phyloP scores from a whole-genome alignment of 2,329 filamentous ascomycete species.

The Aspergillus caelatus region DNA sequence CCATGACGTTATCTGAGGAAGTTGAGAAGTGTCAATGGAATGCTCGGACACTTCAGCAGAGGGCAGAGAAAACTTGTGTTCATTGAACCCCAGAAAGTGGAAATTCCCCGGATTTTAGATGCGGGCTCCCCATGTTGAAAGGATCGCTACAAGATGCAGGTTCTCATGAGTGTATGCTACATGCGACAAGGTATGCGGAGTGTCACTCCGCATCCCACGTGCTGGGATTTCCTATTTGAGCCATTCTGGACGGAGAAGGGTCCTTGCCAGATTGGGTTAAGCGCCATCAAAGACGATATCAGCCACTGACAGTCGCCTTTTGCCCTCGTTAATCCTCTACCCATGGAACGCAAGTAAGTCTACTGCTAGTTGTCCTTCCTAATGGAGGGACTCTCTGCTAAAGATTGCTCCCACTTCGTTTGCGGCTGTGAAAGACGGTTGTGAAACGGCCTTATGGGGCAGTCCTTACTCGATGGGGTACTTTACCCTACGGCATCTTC shows the following conservation, averaged over 20 bases:
- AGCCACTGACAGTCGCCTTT: background rate
- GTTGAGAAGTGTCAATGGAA: background rate
- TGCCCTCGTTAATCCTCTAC: background rate
- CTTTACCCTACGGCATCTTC: background rate
- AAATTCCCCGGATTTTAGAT: conserved; percentile 13
- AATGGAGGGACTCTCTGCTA: background rate
- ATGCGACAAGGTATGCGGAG: conserved; percentile 7
- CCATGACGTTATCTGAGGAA: conserved; percentile 17
- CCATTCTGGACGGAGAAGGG: background rate
- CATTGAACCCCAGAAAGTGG: conserved; percentile 5
- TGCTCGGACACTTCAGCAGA: background rate
- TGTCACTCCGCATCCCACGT: conserved; percentile 16
- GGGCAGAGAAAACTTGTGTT: background rate
- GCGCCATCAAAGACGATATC: background rate
- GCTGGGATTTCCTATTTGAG: conserved; percentile 14
- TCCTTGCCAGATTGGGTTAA: conserved; percentile 13
- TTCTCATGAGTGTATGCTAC: background rate
- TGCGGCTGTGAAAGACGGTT: background rate
- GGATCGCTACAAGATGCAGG: background rate
- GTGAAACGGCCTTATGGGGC: conserved; percentile 1
- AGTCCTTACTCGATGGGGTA: background rate
- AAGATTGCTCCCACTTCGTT: background rate
- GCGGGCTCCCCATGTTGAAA: conserved; percentile 1
- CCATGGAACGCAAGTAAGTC: background rate
- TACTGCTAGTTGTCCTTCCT: background rate